phyloP scores from a whole-genome alignment of 768 basidiomycete genomes.

The Mrakia frigida region DNA sequence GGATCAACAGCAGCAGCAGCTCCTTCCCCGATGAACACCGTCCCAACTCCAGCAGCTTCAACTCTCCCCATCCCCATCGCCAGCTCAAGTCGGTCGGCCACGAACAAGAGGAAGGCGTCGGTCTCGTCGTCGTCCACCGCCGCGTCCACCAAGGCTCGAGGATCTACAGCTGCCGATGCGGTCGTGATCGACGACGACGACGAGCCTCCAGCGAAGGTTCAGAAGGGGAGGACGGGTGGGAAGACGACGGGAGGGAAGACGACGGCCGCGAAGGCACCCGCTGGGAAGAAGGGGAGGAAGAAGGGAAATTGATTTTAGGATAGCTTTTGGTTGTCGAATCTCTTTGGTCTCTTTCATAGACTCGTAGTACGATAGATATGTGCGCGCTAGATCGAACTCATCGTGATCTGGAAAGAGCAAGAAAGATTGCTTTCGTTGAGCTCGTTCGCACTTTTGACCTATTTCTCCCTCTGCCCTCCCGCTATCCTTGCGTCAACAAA shows the following conservation, averaged over 20 bases:
- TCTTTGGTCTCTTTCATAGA: too few species aligned
- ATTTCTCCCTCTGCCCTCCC: too few species aligned
- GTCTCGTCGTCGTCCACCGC: not conserved
- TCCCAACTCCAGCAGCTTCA: not conserved
- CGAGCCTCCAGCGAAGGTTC: slow-evolving; percentile 18
- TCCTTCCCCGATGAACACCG: not conserved
- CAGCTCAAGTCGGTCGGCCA: not conserved
- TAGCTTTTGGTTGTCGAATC: too few species aligned
- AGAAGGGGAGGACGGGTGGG: not conserved
- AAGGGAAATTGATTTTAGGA: too few species aligned
- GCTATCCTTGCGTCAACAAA: too few species aligned
- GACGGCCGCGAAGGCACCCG: not conserved
- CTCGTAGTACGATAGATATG: too few species aligned
- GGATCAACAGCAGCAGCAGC: not conserved
- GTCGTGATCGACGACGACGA: slow-evolving; percentile 20
- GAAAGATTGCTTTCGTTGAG: too few species aligned
- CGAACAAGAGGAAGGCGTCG: slow-evolving; percentile 21
- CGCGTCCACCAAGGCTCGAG: not conserved
- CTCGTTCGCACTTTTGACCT: too few species aligned
- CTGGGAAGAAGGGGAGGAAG: not conserved
- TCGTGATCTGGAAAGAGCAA: too few species aligned
- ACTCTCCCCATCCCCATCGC: not conserved
- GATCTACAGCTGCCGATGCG: not conserved
- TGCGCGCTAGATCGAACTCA: too few species aligned
- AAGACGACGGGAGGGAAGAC: slow-evolving; percentile 15